Conservation (phyloP, 2,329 filamentous ascomycete genomes). For the Pseudogymnoascus sp. region DNA sequence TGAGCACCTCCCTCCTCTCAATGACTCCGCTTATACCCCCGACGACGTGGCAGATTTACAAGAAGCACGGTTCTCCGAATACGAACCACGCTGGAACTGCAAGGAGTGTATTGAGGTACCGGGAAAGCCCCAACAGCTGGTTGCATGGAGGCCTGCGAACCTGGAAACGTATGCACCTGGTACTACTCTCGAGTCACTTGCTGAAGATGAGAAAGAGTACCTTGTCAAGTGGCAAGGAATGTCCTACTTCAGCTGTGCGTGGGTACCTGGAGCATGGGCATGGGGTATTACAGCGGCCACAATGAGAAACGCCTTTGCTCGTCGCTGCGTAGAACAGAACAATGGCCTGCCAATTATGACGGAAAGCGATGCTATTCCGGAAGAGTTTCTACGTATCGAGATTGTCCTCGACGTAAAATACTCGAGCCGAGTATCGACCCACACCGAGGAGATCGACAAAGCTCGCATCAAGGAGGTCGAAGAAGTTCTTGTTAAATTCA, state of each 20-base stretch:
- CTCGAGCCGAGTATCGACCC: slow-evolving; percentile 42
- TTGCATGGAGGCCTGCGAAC: slow-evolving; percentile 77
- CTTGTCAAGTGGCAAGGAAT: slow-evolving; percentile 77
- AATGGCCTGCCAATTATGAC: slow-evolving; percentile 60
- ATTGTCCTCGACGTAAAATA: slow-evolving; percentile 81
- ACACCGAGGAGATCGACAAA: slow-evolving; percentile 62
- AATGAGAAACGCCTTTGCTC: slow-evolving; percentile 72
- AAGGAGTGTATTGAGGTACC: slow-evolving; percentile 61
- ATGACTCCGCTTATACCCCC: slow-evolving; percentile 27
- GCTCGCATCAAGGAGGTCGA: slow-evolving; percentile 64
- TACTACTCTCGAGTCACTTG: slow-evolving; percentile 46
- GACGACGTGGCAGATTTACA: slow-evolving; percentile 43
- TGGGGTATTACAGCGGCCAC: slow-evolving; percentile 56
- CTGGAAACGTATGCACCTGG: slow-evolving; percentile 47
- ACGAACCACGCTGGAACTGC: slow-evolving; percentile 70
- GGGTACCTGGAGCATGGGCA: slow-evolving; percentile 87
- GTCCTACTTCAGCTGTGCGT: slow-evolving; percentile 75
- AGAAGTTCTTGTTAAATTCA: slow-evolving; percentile 79
- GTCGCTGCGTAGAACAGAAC: slow-evolving; percentile 50
- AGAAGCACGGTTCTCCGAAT: slow-evolving; percentile 61
- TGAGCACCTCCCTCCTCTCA: slow-evolving; percentile 60
- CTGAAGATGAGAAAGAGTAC: slow-evolving; percentile 80
- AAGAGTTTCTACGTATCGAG: slow-evolving; percentile 78
- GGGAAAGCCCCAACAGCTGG: slow-evolving; percentile 65
- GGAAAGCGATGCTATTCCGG: slow-evolving; percentile 72